A percentile compares a stretch with the other conserved stretches of the same genome.
Evolutionary conservation across 306 rosid genomes (phyloP).

Genomic region (Bauhinia variegata): DNA sequence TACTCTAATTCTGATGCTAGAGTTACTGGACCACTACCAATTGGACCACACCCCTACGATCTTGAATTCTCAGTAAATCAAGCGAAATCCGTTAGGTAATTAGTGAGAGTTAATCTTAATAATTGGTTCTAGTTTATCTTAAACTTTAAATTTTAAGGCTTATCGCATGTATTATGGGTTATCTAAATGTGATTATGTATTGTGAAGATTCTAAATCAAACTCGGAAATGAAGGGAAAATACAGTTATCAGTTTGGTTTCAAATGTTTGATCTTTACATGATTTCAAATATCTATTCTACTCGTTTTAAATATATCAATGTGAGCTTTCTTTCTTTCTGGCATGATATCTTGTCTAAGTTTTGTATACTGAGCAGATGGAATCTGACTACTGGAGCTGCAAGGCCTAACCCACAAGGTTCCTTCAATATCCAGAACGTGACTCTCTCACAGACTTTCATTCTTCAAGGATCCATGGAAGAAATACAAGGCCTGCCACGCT

Average conservation of each 20-base stretch:
- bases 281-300: background rate
- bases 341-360: background rate
- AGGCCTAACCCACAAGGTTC: slow-evolving; percentile 65
- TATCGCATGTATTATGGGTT: background rate
- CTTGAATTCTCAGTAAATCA: slow-evolving; percentile 44
- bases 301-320: background rate
- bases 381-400: slow-evolving; percentile 56
- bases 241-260: background rate
- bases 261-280: background rate
- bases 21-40: slow-evolving; percentile 42
- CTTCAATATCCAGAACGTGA: slow-evolving; percentile 51
- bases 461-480: slow-evolving; percentile 38
- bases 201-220: no score
- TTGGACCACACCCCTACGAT: slow-evolving; percentile 48
- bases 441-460: slow-evolving; percentile 47
- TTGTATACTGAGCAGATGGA: slow-evolving; percentile 46
- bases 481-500: slow-evolving; percentile 27
- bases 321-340: no score
- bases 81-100: slow-evolving; percentile 53
- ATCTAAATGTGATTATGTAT: background rate
- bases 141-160: slow-evolving; percentile 3
- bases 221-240: background rate
- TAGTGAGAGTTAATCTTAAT: background rate
- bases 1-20: slow-evolving; percentile 41
- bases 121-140: background rate